phyloP scores from a whole-genome alignment of 768 basidiomycete genomes.

The Lactifluus piperatus region DNA sequence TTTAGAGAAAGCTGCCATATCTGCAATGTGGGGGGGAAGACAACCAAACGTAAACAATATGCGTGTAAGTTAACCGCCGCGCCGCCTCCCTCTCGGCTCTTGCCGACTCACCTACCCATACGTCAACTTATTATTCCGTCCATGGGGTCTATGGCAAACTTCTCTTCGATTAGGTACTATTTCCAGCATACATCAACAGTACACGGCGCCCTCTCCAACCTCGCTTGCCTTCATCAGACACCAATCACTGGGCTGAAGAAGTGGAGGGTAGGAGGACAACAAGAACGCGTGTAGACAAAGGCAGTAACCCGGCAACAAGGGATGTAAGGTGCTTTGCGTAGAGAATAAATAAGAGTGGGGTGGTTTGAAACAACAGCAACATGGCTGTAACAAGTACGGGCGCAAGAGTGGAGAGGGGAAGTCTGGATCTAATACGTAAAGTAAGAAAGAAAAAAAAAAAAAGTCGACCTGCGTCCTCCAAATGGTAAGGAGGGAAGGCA shows the following conservation, averaged over 20 bases:
- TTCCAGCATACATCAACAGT: slow-evolving; percentile 23
- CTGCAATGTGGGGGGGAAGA: no score
- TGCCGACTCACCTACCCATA: slow-evolving; percentile 2
- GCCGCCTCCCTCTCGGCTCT: neutral
- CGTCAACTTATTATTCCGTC: no score
- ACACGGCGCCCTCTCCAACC: slow-evolving; percentile 68
- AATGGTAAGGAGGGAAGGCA: slow-evolving; percentile 16
- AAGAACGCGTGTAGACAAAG: slow-evolving; percentile 27
- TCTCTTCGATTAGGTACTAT: neutral
- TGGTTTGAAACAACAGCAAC: slow-evolving; percentile 15
- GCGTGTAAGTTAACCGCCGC: no score
- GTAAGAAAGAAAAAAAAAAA: slow-evolving; percentile 10
- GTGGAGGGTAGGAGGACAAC: slow-evolving; percentile 66
- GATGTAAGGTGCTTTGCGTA: slow-evolving; percentile 15
- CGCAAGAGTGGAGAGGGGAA: slow-evolving; percentile 17
- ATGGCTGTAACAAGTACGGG: slow-evolving; percentile 24
- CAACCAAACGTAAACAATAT: no score
- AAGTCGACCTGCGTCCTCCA: slow-evolving; percentile 1
- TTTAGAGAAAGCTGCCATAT: slow-evolving; percentile 77
- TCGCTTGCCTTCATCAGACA: slow-evolving; percentile 45
- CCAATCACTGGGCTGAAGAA: slow-evolving; percentile 29
- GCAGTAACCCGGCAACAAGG: slow-evolving; percentile 13
- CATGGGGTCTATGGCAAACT: no score
- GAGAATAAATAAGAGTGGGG: slow-evolving; percentile 8
- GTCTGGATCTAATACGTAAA: slow-evolving; percentile 16